phyloP scores from a whole-genome alignment of 768 basidiomycete species.

The Serendipita sp. region DNA sequence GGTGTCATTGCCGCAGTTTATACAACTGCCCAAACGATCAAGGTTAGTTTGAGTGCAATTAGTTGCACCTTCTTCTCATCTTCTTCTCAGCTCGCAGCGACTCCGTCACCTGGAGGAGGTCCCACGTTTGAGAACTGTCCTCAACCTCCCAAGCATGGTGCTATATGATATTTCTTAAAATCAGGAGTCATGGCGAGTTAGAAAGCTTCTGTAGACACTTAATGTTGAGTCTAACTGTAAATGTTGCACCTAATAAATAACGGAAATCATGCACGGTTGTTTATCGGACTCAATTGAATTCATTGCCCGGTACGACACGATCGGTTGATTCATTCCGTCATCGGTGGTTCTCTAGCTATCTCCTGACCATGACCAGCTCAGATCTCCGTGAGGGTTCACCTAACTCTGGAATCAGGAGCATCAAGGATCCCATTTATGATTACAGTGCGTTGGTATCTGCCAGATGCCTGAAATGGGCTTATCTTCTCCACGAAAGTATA shows the following conservation, averaged over 20 bases:
- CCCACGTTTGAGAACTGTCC: conserved; percentile 2
- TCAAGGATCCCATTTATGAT: conserved; percentile 29
- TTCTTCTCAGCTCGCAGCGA: neutral
- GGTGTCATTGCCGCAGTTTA: conserved; percentile 56
- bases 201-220: too few relatives aligned
- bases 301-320: neutral
- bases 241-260: too few relatives aligned
- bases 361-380: too few relatives aligned
- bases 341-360: neutral
- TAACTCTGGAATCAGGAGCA: neutral
- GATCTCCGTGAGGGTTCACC: too few relatives aligned
- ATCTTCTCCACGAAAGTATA: neutral
- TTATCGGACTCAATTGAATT: too few relatives aligned
- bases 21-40: conserved; percentile 65
- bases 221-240: too few relatives aligned
- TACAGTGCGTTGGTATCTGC: conserved; percentile 19
- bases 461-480: neutral
- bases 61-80: neutral
- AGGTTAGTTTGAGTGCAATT: conserved; percentile 25
- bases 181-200: neutral
- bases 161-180: too few relatives aligned
- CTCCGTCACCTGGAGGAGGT: neutral
- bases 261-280: too few relatives aligned
- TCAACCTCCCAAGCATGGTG: neutral
- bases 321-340: neutral